Evolutionary conservation across 2,329 filamentous ascomycete genomes (phyloP), one percentile per base, ranked within the genome.

Genomic region (Cryphonectria naterciae): DNA sequence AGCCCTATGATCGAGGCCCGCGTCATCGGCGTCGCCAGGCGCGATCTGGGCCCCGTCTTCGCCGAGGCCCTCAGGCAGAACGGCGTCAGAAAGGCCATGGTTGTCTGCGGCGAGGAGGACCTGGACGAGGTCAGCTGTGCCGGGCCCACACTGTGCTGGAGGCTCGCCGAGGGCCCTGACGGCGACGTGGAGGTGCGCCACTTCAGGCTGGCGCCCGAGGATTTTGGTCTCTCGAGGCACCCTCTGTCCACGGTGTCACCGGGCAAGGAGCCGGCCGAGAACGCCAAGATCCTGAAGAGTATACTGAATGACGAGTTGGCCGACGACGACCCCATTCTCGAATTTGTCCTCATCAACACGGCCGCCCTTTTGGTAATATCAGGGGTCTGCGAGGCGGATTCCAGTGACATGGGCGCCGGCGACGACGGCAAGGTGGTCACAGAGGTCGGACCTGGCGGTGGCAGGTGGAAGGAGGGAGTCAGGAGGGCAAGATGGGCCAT

Each of bases 61-160:
- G 93, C 93, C 2, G 92, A 97, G 75, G 94, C 95, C 0, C 83
- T 99, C 67, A 87, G 87, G 49, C 86, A 96, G 75, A 88, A 89
- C 22, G 95, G 95, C 37, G 90, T 89, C 58, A 89, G 85, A 73
- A 98, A 98, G 81, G 95, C 93, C 2, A 84, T 99, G 81, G 88
- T 99, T 32, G 93, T 98, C 25, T 99, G 95, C 78, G 96, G 96
- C 60, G 92, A 93, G 75, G 97, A 98, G 83, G 94, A 98, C 76
- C 89, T 99, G 41, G 96, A 99, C 79, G 96, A 99, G 83, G 89
- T 99, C 73, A 96, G 93, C 76, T 98, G 95, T 76, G 96, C 95
- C 1, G 95, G 96, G 0, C 86, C 86, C 49, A 97, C 95, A 2
- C 90, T 93, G 77, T 97, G 95, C 86, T 99, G 96, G 96, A 90